Percentiles rank a stretch among this genome's conserved stretches.
Conservation (phyloP, 805 yeast species). For the Candida michaelii region DNA sequence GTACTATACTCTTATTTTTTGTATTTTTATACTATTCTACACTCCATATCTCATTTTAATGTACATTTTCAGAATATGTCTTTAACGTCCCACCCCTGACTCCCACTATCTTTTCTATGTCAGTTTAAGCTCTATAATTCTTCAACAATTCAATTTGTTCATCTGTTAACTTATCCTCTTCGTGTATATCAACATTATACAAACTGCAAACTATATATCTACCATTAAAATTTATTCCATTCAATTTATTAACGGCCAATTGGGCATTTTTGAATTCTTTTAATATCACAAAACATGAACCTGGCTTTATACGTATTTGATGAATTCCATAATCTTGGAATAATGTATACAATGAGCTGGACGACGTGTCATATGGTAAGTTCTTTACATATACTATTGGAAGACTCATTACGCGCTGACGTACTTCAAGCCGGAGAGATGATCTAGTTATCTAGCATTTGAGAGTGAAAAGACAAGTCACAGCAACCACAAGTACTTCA, state of each 20-base stretch:
- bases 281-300: slow-evolving; percentile 50
- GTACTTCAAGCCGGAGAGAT: no score
- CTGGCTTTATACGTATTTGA: slow-evolving; percentile 47
- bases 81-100: neutral
- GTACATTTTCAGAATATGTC: neutral
- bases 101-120: neutral
- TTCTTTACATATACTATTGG: slow-evolving; percentile 58
- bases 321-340: slow-evolving; percentile 58
- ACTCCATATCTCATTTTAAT: no score
- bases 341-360: slow-evolving; percentile 48
- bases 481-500: no score
- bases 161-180: slow-evolving; percentile 14
- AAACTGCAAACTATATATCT: slow-evolving; percentile 54
- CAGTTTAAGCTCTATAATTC: neutral
- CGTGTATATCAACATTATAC: slow-evolving; percentile 42
- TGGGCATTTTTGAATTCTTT: slow-evolving; percentile 47
- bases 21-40: no score
- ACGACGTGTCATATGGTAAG: slow-evolving; percentile 51
- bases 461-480: no score
- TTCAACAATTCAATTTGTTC: slow-evolving; percentile 29
- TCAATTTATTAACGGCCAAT: slow-evolving; percentile 53
- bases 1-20: no score
- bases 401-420: slow-evolving; percentile 22
- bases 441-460: no score
- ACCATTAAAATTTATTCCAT: slow-evolving; percentile 60